phyloP scores from a whole-genome alignment of 768 basidiomycete species.

The Boletus tomentosulus region DNA sequence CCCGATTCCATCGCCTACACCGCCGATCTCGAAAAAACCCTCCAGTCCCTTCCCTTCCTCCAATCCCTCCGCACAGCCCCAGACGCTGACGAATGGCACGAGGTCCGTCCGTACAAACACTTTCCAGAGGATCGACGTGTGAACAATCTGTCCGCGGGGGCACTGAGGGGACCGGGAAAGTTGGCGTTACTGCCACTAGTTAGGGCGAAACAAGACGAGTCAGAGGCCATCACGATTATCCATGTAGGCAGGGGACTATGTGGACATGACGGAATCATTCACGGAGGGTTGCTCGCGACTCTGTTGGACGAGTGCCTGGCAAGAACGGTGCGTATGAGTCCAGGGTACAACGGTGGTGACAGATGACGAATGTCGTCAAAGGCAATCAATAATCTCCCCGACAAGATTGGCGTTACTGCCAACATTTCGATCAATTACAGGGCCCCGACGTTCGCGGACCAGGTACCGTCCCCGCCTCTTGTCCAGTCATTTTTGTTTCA shows the following conservation, averaged over 20 bases:
- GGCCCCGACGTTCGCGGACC: conserved; percentile 86
- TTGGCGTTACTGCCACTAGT: conserved; percentile 79
- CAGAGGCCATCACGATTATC: conserved; percentile 63
- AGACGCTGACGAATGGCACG: conserved; percentile 67
- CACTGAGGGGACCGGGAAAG: conserved; percentile 83
- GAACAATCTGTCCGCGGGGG: conserved; percentile 81
- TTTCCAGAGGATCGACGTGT: conserved; percentile 70
- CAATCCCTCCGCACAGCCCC: conserved; percentile 42
- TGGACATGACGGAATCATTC: conserved; percentile 92
- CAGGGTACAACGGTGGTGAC: neutral
- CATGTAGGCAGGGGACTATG: conserved; percentile 87
- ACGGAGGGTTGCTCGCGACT: conserved; percentile 90
- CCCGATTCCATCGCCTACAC: conserved; percentile 56
- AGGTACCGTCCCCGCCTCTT: conserved; percentile 38
- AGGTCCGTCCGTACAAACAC: conserved; percentile 65
- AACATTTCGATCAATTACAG: conserved; percentile 76
- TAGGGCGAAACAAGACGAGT: conserved; percentile 69
- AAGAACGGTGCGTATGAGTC: conserved; percentile 55
- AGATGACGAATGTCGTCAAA: conserved; percentile 25
- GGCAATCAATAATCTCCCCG: conserved; percentile 84
- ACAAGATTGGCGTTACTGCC: conserved; percentile 91
- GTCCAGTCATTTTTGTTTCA: neutral
- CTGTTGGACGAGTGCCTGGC: conserved; percentile 83
- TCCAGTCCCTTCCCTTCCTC: conserved; percentile 66
- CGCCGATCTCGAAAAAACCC: conserved; percentile 56